Evolutionary conservation across 1,284 basidiomycete species (phyloP).

Genomic region (Sutorius eximius): DNA sequence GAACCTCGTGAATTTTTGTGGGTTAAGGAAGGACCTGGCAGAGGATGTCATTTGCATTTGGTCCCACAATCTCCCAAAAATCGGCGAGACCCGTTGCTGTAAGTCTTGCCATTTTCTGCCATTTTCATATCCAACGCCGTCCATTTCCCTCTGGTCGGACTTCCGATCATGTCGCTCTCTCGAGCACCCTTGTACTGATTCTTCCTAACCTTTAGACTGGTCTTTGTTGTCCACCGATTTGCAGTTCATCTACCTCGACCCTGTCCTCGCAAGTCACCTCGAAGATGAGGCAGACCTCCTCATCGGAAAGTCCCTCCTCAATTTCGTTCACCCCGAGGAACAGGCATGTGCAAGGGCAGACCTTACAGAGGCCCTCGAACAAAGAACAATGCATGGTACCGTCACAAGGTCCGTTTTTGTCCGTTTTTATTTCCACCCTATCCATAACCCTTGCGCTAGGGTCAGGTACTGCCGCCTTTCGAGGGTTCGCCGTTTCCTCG

Average conservation of each 20-base stretch:
- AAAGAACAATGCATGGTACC: constrained; percentile 84
- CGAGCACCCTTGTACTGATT: constrained; percentile 19
- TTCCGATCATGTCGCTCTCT: constrained; percentile 34
- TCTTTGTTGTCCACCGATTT: constrained; percentile 71
- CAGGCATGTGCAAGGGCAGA: constrained; percentile 76
- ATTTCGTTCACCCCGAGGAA: constrained; percentile 91
- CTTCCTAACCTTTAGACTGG: constrained; percentile 53
- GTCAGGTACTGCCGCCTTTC: constrained; percentile 76
- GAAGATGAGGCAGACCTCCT: constrained; percentile 67
- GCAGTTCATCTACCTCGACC: constrained; percentile 87
- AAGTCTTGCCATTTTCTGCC: constrained; percentile 34
- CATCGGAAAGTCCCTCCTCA: constrained; percentile 75
- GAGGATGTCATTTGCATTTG: neutral
- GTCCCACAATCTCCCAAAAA: constrained; percentile 47
- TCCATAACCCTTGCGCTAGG: constrained; percentile 41
- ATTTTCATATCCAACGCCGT: constrained; percentile 6
- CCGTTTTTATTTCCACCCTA: constrained; percentile 8
- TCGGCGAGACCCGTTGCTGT: constrained; percentile 76
- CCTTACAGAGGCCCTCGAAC: constrained; percentile 75
- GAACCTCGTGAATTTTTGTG: neutral
- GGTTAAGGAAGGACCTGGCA: neutral
- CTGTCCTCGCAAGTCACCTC: constrained; percentile 77
- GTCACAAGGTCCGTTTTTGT: constrained; percentile 70
- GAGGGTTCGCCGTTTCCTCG: constrained; percentile 65
- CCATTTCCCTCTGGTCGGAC: constrained; percentile 21